Evolutionary conservation across 495 filamentous ascomycete genomes (phyloP).

Genomic region (Neurospora sp.): DNA sequence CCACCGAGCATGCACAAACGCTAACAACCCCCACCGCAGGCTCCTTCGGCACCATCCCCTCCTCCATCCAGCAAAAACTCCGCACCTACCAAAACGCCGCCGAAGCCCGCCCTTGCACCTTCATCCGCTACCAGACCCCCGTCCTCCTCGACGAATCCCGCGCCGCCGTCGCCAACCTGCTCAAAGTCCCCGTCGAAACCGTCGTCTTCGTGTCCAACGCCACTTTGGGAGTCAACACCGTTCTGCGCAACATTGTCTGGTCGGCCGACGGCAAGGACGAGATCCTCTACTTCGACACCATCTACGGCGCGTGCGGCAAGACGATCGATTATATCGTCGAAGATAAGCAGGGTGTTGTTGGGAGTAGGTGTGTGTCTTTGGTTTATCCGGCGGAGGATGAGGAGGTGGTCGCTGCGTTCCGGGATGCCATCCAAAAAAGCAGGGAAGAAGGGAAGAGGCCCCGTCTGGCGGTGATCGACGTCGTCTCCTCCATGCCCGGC

Average conservation of each 20-base stretch:
- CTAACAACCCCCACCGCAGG: constrained; percentile 26
- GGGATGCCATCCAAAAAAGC: constrained; percentile 28
- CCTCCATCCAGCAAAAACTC: constrained; percentile 44
- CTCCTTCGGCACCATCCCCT: constrained; percentile 71
- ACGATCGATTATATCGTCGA: constrained; percentile 60
- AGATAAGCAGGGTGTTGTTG: constrained; percentile 25
- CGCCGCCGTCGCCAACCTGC: constrained; percentile 47
- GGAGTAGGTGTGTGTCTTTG: constrained; percentile 31
- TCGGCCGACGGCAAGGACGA: constrained; percentile 41
- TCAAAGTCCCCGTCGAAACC: constrained; percentile 51
- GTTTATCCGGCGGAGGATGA: constrained; percentile 51
- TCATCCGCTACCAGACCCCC: constrained; percentile 55
- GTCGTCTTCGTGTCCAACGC: constrained; percentile 76
- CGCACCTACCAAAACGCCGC: constrained; percentile 45
- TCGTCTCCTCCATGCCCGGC: constrained; percentile 64
- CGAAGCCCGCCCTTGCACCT: constrained; percentile 61
- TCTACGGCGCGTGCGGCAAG: constrained; percentile 69
- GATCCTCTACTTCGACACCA: constrained; percentile 59
- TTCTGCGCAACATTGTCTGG: constrained; percentile 61
- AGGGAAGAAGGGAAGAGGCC: constrained; percentile 34
- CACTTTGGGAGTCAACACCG: constrained; percentile 68
- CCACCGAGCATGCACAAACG: too few species aligned
- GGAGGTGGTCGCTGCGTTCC: constrained; percentile 45
- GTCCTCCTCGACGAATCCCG: constrained; percentile 53
- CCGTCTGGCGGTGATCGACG: constrained; percentile 66